These are phyloP conservation scores for Monosporascus sp. DNA, from an alignment of 2,329 filamentous ascomycete species.

Conservation along the genomic window DNA sequence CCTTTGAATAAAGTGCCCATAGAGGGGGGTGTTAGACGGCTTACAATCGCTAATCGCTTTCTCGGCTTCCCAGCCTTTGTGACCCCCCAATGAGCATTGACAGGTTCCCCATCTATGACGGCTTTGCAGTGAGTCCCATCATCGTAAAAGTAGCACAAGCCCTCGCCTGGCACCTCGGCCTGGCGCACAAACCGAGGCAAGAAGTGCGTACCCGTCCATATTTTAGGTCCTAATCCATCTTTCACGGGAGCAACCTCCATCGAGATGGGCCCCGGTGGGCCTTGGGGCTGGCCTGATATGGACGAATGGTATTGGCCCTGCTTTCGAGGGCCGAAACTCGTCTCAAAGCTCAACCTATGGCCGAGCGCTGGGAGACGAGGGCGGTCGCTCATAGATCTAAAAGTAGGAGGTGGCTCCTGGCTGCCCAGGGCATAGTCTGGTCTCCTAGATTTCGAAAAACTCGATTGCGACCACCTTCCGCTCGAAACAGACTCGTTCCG, in stretches of 20 bases:
- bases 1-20: no score
- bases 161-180: constrained; percentile 69
- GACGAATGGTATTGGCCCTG: constrained; percentile 20
- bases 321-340: constrained; percentile 18
- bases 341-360: constrained; percentile 19
- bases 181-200: constrained; percentile 60
- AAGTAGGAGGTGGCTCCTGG: constrained; percentile 33
- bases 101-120: constrained; percentile 76
- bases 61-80: constrained; percentile 92
- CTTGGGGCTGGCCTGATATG: constrained; percentile 22
- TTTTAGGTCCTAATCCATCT: constrained; percentile 61
- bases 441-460: constrained; percentile 35
- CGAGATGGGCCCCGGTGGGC: constrained; percentile 23
- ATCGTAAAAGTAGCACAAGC: constrained; percentile 80
- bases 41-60: constrained; percentile 73
- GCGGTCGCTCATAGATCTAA: constrained; percentile 21
- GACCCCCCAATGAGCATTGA: constrained; percentile 89
- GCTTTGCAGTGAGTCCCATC: constrained; percentile 80
- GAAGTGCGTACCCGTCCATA: constrained; percentile 65
- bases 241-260: constrained; percentile 47
- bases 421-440: constrained; percentile 44
- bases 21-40: constrained; percentile 45
- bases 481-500: constrained; percentile 18
- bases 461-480: constrained; percentile 36
- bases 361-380: constrained; percentile 20